These are phyloP conservation scores for Colletotrichum noveboracense DNA, from an alignment of 2,329 filamentous ascomycete species.

Conservation along the genomic window DNA sequence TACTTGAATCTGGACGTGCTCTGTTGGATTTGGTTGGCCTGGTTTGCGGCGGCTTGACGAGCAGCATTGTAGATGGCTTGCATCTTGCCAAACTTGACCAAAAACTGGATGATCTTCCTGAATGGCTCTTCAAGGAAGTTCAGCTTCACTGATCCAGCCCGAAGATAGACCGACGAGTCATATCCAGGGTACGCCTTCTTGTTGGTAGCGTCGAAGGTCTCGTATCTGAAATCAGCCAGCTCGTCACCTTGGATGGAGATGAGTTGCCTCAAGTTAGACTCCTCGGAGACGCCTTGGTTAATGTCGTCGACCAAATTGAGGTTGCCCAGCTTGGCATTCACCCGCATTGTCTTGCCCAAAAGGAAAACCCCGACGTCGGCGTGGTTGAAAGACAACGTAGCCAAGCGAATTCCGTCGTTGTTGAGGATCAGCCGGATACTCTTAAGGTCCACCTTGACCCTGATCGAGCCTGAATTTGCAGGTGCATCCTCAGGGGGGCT, in stretches of 20 bases:
- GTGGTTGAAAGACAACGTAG: constrained; percentile 90
- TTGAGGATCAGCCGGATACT: constrained; percentile 95
- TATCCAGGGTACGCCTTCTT: constrained; percentile 85
- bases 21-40: constrained; percentile 92
- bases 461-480: constrained; percentile 73
- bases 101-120: constrained; percentile 95
- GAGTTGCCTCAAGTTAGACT: constrained; percentile 82
- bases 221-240: constrained; percentile 94
- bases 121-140: constrained; percentile 98
- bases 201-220: constrained; percentile 84
- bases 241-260: constrained; percentile 96
- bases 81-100: constrained; percentile 99
- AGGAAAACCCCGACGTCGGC: constrained; percentile 92
- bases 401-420: constrained; percentile 94
- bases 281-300: constrained; percentile 83
- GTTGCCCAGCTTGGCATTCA: constrained; percentile 86
- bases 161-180: constrained; percentile 87
- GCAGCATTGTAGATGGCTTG: constrained; percentile 98
- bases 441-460: constrained; percentile 92
- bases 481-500: not conserved
- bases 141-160: constrained; percentile 93
- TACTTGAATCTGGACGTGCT: constrained; percentile 91
- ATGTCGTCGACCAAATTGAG: constrained; percentile 91
- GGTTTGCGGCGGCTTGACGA: constrained; percentile 89
- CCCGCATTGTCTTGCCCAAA: constrained; percentile 82